phyloP scores from a whole-genome alignment of 176 grass and related monocot species.

The Hyparrhenia diplandra region DNA sequence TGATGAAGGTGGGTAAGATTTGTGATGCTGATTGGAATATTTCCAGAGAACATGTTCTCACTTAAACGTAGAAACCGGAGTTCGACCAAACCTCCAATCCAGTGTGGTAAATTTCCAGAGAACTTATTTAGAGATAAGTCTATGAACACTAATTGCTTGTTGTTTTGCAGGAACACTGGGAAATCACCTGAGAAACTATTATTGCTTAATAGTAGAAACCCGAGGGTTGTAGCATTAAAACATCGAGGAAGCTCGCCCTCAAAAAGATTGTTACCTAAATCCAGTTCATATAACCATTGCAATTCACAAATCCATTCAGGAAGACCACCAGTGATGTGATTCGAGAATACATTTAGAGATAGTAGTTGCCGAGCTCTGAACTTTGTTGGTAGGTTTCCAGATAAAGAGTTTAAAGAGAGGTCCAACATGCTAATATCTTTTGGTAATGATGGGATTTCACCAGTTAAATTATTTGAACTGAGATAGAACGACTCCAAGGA shows the following conservation, averaged over 20 bases:
- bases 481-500: background rate
- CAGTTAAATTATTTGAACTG: background rate
- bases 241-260: background rate
- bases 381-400: background rate
- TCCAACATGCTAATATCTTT: background rate
- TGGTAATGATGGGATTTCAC: background rate
- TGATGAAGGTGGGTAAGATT: slow-evolving; percentile 6
- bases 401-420: slow-evolving; percentile 8
- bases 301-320: background rate
- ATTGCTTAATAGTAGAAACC: background rate
- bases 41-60: slow-evolving; percentile 26
- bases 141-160: background rate
- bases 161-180: background rate
- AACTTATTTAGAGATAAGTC: background rate
- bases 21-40: background rate
- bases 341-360: background rate
- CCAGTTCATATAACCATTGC: background rate
- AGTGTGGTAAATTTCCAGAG: background rate
- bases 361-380: background rate
- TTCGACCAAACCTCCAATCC: background rate
- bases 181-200: slow-evolving; percentile 1
- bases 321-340: background rate
- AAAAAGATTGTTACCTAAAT: background rate
- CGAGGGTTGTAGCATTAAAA: background rate
- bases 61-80: background rate